Base-by-base conservation (phyloP, 2,329 filamentous ascomycete species). In the Aspergillus pseudoterreus region DNA sequence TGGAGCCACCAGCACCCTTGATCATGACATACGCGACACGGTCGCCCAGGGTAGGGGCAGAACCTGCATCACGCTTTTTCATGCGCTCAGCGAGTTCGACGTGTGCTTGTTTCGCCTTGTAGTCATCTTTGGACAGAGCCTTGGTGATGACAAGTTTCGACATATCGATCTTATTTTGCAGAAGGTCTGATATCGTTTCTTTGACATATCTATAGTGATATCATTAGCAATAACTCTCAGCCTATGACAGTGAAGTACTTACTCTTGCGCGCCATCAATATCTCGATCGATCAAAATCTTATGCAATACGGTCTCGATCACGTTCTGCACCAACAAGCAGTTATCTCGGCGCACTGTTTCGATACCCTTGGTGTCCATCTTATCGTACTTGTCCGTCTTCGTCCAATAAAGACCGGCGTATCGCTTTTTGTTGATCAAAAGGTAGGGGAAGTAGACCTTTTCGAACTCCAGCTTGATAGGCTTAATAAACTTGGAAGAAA, bases 301-400 rank as follows among this genome's bases (percentile, higher is more conserved):
- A 60, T 90, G 83, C 58, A 99, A 75, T 19, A 96, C 92, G 50
- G 94, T 97, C 72, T 99, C 94, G 64, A 99, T 97, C 53, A 97
- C 94, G 3, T 88, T 96, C 72, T 97, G 92, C 14, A 97, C 94
- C 53, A 99, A 77, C 47, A 94, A 80, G 68, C 94, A 99, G 68
- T 99, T 99, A 71, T 99, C 94, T 80, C 94, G 82, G 60, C 94
- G 87, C 43, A 99, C 95, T 3, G 94, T 99, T 74, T 99, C 94
- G 60, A 99, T 97, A 79, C 94, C 94, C 71, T 99, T 99, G 54
- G 90, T 97, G 72, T 99, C 94, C 95, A 99, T 99, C 79, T 97
- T 99, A 81, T 99, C 95, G 71, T 88, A 94, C 72, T 96, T 96
- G 39, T 92, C 83, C 0, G 92, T 84, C 59, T 88, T 94, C 4